Evolutionary conservation across 2,329 filamentous ascomycete species (phyloP), one percentile per base, ranked within the genome.

Genomic region (Diaporthe australafricana): DNA sequence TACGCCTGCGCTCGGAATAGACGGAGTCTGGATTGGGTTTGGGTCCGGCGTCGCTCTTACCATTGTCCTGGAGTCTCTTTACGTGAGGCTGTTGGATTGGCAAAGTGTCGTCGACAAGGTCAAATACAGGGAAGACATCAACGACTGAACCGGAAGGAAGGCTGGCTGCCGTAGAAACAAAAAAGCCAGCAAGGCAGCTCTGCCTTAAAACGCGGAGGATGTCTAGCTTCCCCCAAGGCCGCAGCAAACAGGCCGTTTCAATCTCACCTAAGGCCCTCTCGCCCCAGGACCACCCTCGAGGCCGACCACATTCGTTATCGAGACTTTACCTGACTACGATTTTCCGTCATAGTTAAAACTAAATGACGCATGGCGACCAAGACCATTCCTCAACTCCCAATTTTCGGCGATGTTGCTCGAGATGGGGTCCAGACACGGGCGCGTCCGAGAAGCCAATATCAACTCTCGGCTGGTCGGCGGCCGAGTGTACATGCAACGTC

Each of bases 11-110:
- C 73, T 80, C 66, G 77, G 75, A 45, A 73, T 85, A 17, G 74
- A 80, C 53, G 81, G 81, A 5, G 73, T 80, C 3, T 83, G 81
- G 81, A 76, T 80, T 7, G 81, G 81, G 0, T 75, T 82, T 20
- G 81, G 79, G 3, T 60, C 75, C 30, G 81, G 81, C 22, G 79
- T 81, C 75, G 76, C 79, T 3, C 63, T 81, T 1, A 81, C 78
- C 38, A 78, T 78, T 47, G 22, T 73, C 5, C 72, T 80, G 9
- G 80, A 83, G 75, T 77, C 76, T n/a, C 45, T 75, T 3, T 83
- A 82, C 63, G 75, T 83, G 78, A 81, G 78, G 27, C 35, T 68
- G 22, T 42, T 74, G 8, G 48, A 55, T 25, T 74, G 72, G 72
- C 70, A 72, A n/a, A 53, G 27, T 11, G 71, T 71, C 22, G 70